Percentiles rank a stretch among this genome's conserved stretches.
These are phyloP conservation scores for Fusarium multiceps DNA, from an alignment of 2,329 filamentous ascomycete genomes.

Conservation along the genomic window DNA sequence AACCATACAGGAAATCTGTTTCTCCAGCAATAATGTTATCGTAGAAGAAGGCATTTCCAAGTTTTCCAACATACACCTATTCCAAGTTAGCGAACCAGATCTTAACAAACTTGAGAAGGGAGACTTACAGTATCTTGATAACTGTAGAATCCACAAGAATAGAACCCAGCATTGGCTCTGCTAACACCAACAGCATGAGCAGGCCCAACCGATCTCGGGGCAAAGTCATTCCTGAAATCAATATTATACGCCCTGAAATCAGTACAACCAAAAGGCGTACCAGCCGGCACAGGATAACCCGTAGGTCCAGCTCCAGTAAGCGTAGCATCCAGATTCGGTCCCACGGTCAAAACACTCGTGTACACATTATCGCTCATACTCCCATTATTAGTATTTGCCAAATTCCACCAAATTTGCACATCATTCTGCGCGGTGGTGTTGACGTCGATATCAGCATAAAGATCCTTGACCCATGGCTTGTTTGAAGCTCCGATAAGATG, in stretches of 20 bases:
- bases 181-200: constrained; percentile 69
- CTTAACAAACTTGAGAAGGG: no score
- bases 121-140: constrained; percentile 72
- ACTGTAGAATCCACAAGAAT: constrained; percentile 72
- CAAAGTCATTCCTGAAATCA: constrained; percentile 71
- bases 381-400: constrained; percentile 59
- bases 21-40: constrained; percentile 70
- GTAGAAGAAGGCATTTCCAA: constrained; percentile 74
- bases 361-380: constrained; percentile 68
- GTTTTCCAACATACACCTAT: constrained; percentile 72
- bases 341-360: constrained; percentile 70
- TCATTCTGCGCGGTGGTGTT: constrained; percentile 56
- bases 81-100: constrained; percentile 13
- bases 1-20: constrained; percentile 76
- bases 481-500: constrained; percentile 69
- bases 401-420: constrained; percentile 69
- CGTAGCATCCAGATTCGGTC: constrained; percentile 71
- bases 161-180: constrained; percentile 74
- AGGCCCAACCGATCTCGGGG: constrained; percentile 63
- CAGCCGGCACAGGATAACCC: constrained; percentile 68
- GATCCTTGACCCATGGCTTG: constrained; percentile 48
- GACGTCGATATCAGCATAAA: constrained; percentile 56
- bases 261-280: constrained; percentile 70
- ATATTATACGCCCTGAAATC: constrained; percentile 76
- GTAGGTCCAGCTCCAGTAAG: constrained; percentile 71